A percentile compares a stretch with the other conserved stretches of the same genome.
phyloP scores from a whole-genome alignment of 495 filamentous ascomycete genomes.

The Acidiella bohemica region DNA sequence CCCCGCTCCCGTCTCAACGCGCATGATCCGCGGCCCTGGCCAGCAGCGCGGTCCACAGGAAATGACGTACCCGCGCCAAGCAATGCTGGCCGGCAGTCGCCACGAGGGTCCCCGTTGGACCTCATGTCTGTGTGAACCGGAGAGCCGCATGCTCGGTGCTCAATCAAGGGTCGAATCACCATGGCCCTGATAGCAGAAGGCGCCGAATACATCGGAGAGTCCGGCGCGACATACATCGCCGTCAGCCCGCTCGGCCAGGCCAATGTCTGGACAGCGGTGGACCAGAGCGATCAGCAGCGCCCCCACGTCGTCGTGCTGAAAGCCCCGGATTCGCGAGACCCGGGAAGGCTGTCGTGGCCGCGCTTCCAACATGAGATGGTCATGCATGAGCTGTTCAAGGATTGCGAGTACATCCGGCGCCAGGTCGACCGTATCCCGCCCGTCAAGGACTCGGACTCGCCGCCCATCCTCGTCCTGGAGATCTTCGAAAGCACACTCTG shows the following conservation, averaged over 20 bases:
- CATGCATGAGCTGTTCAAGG: constrained; percentile 14
- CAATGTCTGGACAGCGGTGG: constrained; percentile 16
- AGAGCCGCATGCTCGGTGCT: too few relatives aligned
- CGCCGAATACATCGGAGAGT: constrained; percentile 7
- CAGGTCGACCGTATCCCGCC: constrained; percentile 13
- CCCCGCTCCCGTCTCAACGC: too few relatives aligned
- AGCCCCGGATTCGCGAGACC: constrained; percentile 4
- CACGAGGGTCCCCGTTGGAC: too few relatives aligned
- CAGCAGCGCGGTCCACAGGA: too few relatives aligned
- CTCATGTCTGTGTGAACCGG: too few relatives aligned
- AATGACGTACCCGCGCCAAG: too few relatives aligned
- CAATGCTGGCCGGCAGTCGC: too few relatives aligned
- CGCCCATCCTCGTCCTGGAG: constrained; percentile 13
- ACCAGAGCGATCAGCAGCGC: not conserved
- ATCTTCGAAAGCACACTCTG: constrained; percentile 9
- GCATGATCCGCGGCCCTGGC: too few relatives aligned
- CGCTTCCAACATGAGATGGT: constrained; percentile 15
- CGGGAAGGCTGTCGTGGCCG: constrained; percentile 5
- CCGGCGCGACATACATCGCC: constrained; percentile 10
- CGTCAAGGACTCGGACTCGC: not conserved
- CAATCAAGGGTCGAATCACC: not conserved
- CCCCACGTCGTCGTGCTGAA: constrained; percentile 14
- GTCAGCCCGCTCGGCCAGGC: constrained; percentile 9
- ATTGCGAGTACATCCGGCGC: constrained; percentile 2
- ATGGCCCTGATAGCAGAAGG: constrained; percentile 4